phyloP scores from a whole-genome alignment of 1,284 basidiomycete genomes.

The Cryptococcus sp. region DNA sequence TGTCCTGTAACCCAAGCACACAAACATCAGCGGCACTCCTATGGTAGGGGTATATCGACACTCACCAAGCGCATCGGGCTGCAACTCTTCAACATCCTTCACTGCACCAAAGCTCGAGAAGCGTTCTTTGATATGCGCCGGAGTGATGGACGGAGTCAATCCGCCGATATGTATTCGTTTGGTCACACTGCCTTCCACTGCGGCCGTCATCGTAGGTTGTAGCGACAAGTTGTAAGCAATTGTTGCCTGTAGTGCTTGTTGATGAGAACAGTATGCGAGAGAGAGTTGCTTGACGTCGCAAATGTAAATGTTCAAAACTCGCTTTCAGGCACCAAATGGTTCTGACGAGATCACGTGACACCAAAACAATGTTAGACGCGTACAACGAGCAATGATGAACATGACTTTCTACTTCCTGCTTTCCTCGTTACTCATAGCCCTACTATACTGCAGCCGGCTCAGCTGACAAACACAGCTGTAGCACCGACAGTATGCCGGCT shows the following conservation, averaged over 20 bases:
- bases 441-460: neutral
- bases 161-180: slow-evolving; percentile 50
- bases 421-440: neutral
- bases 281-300: no score
- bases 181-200: slow-evolving; percentile 17
- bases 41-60: neutral
- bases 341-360: slow-evolving; percentile 7
- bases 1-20: slow-evolving; percentile 29
- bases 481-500: neutral
- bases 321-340: slow-evolving; percentile 1
- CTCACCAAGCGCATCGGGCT: slow-evolving; percentile 47
- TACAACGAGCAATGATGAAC: neutral
- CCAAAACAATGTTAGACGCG: no score
- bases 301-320: slow-evolving; percentile 3
- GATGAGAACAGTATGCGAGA: no score
- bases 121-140: slow-evolving; percentile 47
- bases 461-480: neutral
- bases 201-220: slow-evolving; percentile 2
- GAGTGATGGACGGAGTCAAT: slow-evolving; percentile 47
- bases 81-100: slow-evolving; percentile 40
- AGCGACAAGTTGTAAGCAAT: no score
- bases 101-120: slow-evolving; percentile 49
- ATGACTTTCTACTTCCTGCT: neutral
- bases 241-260: no score
- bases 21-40: slow-evolving; percentile 1